A percentile compares a stretch with the other conserved stretches of the same genome.
Evolutionary conservation across 2,329 filamentous ascomycete genomes (phyloP).

Genomic region (Harringtonia lauricola): DNA sequence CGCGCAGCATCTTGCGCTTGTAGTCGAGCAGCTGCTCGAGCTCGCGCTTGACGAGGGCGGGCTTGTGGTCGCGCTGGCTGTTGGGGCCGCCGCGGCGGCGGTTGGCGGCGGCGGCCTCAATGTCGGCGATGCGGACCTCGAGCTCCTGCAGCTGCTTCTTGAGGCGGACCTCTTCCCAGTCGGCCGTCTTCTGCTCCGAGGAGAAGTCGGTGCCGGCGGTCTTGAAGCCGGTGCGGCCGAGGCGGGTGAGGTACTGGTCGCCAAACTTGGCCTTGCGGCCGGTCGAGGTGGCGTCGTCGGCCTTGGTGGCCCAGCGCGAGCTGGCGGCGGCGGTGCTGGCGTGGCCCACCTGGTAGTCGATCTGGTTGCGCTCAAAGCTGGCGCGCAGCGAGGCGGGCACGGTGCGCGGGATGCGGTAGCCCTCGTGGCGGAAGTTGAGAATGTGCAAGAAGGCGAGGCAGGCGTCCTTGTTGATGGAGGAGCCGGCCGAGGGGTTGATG

Average conservation of each 20-base stretch:
- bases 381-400: slow-evolving; percentile 85
- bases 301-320: slow-evolving; percentile 68
- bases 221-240: slow-evolving; percentile 75
- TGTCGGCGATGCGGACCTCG: slow-evolving; percentile 74
- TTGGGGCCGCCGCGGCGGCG: slow-evolving; percentile 30
- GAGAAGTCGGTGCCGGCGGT: slow-evolving; percentile 85
- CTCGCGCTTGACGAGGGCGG: slow-evolving; percentile 86
- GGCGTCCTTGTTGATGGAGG: slow-evolving; percentile 88
- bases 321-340: slow-evolving; percentile 42
- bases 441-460: slow-evolving; percentile 93
- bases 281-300: slow-evolving; percentile 69
- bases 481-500: slow-evolving; percentile 77
- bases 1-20: slow-evolving; percentile 71
- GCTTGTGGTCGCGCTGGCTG: slow-evolving; percentile 64
- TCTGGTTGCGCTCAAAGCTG: slow-evolving; percentile 90
- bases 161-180: slow-evolving; percentile 94
- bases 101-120: slow-evolving; percentile 61
- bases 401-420: slow-evolving; percentile 82
- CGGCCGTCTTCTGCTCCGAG: slow-evolving; percentile 64
- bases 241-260: slow-evolving; percentile 85
- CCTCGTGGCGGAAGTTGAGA: slow-evolving; percentile 89
- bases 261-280: slow-evolving; percentile 96
- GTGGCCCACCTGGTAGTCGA: slow-evolving; percentile 88
- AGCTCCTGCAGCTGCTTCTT: slow-evolving; percentile 87
- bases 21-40: slow-evolving; percentile 91